Evolutionary conservation across 2,329 filamentous ascomycete species (phyloP), one percentile per base, ranked within the genome.

Genomic region (Paracoccidioides lutzii): DNA sequence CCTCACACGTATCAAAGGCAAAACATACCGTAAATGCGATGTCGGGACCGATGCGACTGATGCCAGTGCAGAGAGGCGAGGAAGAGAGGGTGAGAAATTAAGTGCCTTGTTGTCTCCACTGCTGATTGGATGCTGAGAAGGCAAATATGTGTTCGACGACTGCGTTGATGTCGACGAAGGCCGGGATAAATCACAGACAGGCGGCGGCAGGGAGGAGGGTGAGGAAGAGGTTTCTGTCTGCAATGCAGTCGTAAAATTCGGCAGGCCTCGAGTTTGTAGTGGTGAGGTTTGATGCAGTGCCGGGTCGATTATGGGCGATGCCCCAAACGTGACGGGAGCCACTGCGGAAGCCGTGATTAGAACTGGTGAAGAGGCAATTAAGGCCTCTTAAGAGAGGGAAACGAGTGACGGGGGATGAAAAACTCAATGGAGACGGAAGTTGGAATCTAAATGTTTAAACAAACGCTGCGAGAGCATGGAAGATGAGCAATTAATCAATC

Each of bases 271-370:
- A 37, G 64, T 60, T 56, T 66, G 65, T 14, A 78, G 74, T 60
- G 76, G 72, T 60, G 78, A 77, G 61, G 75, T 69, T 63, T 65
- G 71, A 48, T 54, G 52, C 44, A 74, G 66, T 59, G 69, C 66
- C 62, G 73, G 71, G 64, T 76, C 79, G 22, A 22, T 22, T 68
- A 80, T 75, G 75, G 78, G 76, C 74, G 79, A 76, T 61, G 80
- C 77, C 77, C 78, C 74, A 66, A 79, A 81, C 57, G 81, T 73
- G 66, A 81, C 72, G 65, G 77, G 76, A 71, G 78, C 78, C 70
- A 82, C 77, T 66, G 78, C 77, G 71, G 78, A 82, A 73, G 79
- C 76, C 76, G 76, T 80, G 65, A 59, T 71, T 64, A 49, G 64
- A 64, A 67, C 64, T 67, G 64, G 61, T 60, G 59, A 61, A 62